These are phyloP conservation scores for Cylindrotheca fusiformis DNA, from an alignment of 108 stramenopile genomes.

Conservation along the genomic window DNA sequence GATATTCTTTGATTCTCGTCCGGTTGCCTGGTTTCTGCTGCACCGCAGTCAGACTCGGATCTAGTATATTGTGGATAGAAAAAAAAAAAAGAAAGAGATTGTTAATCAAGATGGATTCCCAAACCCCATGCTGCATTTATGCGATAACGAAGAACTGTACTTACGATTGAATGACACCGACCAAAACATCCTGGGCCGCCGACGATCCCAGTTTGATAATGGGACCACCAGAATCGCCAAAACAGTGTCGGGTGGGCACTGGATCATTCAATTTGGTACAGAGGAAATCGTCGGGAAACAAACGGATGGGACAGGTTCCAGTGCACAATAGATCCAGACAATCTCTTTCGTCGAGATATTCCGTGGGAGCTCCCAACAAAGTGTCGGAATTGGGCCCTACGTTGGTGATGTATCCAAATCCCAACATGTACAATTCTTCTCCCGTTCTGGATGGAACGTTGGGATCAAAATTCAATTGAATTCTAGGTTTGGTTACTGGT, in stretches of 20 bases:
- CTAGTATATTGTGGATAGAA: background rate
- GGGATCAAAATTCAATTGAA: constrained; percentile 17
- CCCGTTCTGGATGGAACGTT: constrained; percentile 10
- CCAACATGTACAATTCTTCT: constrained; percentile 10
- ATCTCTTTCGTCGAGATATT: constrained; percentile 6
- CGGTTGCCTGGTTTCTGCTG: constrained; percentile 4
- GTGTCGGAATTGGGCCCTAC: background rate
- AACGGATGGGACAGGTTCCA: constrained; percentile 4
- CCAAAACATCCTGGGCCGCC: constrained; percentile 13
- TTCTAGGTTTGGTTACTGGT: background rate
- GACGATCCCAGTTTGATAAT: constrained; percentile 3
- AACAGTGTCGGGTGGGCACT: constrained; percentile 1
- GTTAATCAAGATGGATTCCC: background rate
- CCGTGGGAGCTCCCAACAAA: constrained; percentile 12
- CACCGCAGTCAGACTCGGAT: background rate
- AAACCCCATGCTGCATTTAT: background rate
- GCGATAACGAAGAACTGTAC: background rate
- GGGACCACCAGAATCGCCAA: constrained; percentile 26
- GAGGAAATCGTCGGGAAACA: constrained; percentile 5
- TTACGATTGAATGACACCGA: constrained; percentile 21
- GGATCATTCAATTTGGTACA: constrained; percentile 20
- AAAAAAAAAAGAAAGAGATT: background rate
- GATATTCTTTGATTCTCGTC: constrained; percentile 14
- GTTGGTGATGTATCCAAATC: constrained; percentile 20
- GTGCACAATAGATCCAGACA: constrained; percentile 12